Evolutionary conservation across 352 stramenopile genomes (phyloP).

Genomic region (Pythium folliculosum): DNA sequence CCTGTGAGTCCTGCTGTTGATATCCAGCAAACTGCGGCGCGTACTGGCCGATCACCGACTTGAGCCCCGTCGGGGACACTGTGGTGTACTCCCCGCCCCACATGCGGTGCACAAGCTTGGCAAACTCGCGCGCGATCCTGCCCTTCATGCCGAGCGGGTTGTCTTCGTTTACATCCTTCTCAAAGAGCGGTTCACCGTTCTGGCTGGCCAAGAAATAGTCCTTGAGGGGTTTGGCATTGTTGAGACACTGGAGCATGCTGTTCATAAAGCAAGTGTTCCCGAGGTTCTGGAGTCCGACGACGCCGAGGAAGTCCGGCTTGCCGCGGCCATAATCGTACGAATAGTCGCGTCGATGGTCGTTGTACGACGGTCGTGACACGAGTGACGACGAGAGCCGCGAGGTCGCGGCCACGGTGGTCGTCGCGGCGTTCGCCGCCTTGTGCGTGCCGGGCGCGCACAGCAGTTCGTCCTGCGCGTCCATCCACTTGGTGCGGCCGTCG

Average conservation of each 20-base stretch:
- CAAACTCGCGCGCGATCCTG: constrained; percentile 95
- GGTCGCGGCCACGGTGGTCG: background rate
- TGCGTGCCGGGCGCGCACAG: constrained; percentile 61
- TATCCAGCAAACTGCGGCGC: constrained; percentile 89
- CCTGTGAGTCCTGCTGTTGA: constrained; percentile 91
- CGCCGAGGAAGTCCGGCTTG: constrained; percentile 55
- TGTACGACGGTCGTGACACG: constrained; percentile 29
- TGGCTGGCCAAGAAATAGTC: constrained; percentile 91
- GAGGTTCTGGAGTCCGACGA: constrained; percentile 78
- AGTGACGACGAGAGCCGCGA: constrained; percentile 2
- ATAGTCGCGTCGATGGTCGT: constrained; percentile 35
- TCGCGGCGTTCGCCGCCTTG: constrained; percentile 47
- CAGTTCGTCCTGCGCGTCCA: constrained; percentile 65
- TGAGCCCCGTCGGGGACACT: constrained; percentile 75
- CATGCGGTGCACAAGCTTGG: constrained; percentile 91
- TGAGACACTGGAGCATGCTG: constrained; percentile 85
- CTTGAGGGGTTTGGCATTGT: constrained; percentile 88
- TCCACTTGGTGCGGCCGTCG: constrained; percentile 48
- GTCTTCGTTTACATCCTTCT: constrained; percentile 91
- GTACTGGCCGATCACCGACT: constrained; percentile 84
- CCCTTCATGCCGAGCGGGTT: constrained; percentile 95
- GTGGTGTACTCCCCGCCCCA: constrained; percentile 91
- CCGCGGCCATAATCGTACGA: constrained; percentile 49
- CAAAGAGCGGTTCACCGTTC: constrained; percentile 68
- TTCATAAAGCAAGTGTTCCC: constrained; percentile 89